A percentile compares a stretch with the other conserved stretches of the same genome.
These are phyloP conservation scores for Alternaria viburni DNA, from an alignment of 2,329 filamentous ascomycete species.

Conservation along the genomic window DNA sequence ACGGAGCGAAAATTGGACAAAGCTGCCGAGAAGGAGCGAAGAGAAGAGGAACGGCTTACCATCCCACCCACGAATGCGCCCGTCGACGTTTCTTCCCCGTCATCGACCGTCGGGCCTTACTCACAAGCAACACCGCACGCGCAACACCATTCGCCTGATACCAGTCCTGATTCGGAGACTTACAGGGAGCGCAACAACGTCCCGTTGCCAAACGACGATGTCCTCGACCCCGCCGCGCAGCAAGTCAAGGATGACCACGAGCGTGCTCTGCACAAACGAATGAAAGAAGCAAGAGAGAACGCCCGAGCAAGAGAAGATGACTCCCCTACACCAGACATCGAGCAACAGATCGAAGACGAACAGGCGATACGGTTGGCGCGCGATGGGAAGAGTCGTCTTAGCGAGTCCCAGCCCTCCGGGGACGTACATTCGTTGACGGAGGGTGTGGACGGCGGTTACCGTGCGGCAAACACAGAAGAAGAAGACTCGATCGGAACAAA, in stretches of 20 bases:
- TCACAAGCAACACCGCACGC: slow-evolving; percentile 75
- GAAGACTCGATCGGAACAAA: slow-evolving; percentile 16
- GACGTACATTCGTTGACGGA: slow-evolving; percentile 28
- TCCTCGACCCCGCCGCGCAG: slow-evolving; percentile 46
- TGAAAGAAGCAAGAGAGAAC: slow-evolving; percentile 51
- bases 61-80: slow-evolving; percentile 30
- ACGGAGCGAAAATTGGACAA: slow-evolving; percentile 49
- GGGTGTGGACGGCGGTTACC: slow-evolving; percentile 27
- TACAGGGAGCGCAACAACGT: slow-evolving; percentile 47
- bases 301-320: slow-evolving; percentile 49
- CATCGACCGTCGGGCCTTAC: slow-evolving; percentile 71
- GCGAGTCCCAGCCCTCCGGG: slow-evolving; percentile 21
- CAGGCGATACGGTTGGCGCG: slow-evolving; percentile 51
- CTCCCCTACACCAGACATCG: slow-evolving; percentile 64
- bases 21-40: slow-evolving; percentile 45
- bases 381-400: slow-evolving; percentile 39
- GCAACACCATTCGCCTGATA: slow-evolving; percentile 72
- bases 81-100: slow-evolving; percentile 57
- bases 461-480: slow-evolving; percentile 9
- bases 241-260: slow-evolving; percentile 62
- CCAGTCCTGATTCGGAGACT: slow-evolving; percentile 71
- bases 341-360: slow-evolving; percentile 63
- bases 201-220: slow-evolving; percentile 37
- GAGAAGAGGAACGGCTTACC: slow-evolving; percentile 46
- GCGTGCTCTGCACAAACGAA: slow-evolving; percentile 57